Conservation (phyloP, 305 asterid species). For the Solanum hybrid region DNA sequence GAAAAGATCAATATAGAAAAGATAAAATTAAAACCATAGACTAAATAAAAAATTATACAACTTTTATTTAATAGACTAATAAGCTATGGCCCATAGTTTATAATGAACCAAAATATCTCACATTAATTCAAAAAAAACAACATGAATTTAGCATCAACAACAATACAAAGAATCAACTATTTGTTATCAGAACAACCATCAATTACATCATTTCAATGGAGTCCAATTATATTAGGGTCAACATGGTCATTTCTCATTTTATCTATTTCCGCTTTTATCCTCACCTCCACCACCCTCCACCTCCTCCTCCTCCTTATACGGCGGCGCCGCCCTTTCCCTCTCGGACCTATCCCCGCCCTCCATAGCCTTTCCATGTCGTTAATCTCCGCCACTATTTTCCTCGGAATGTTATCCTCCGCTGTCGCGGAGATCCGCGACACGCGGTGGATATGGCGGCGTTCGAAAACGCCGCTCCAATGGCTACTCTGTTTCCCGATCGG, state of each 20-base stretch:
- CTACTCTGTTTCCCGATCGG: slow-evolving; percentile 81
- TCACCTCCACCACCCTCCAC: slow-evolving; percentile 43
- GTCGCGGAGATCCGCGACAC: slow-evolving; percentile 69
- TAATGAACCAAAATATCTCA: not conserved
- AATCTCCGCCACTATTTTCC: slow-evolving; percentile 40
- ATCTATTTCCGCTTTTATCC: slow-evolving; percentile 41
- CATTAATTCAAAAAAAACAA: not conserved
- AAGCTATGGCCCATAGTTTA: not conserved
- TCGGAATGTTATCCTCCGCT: slow-evolving; percentile 54
- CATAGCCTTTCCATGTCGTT: slow-evolving; percentile 52
- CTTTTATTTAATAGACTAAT: not conserved
- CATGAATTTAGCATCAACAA: not conserved
- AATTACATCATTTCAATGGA: slow-evolving; percentile 65
- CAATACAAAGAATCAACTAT: slow-evolving; percentile 22
- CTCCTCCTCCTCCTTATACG: slow-evolving; percentile 37
- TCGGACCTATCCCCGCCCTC: slow-evolving; percentile 48
- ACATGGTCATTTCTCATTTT: slow-evolving; percentile 67
- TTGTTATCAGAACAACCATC: slow-evolving; percentile 50
- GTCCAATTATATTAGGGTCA: slow-evolving; percentile 44
- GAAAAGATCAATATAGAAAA: not conserved
- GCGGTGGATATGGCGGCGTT: slow-evolving; percentile 64
- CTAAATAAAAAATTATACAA: not conserved
- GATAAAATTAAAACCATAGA: not conserved
- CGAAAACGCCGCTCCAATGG: slow-evolving; percentile 62
- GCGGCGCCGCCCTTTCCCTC: slow-evolving; percentile 39